These are phyloP conservation scores for Ammopiptanthus mongolicus DNA, from an alignment of 306 rosid species.

Conservation along the genomic window DNA sequence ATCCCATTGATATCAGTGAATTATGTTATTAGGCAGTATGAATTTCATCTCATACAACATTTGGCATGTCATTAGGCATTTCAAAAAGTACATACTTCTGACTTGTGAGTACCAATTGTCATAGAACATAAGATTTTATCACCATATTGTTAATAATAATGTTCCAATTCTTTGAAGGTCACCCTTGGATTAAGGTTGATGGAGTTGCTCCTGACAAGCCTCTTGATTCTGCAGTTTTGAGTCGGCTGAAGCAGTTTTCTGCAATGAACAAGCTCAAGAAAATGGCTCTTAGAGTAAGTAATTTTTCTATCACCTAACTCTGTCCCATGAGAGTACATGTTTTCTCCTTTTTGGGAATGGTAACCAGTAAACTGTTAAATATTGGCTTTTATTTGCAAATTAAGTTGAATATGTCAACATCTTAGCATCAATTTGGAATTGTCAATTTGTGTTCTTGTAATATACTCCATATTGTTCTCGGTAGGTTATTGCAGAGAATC, in stretches of 20 bases:
- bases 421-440: background rate
- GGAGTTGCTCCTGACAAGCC: slow-evolving; percentile 73
- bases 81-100: background rate
- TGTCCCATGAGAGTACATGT: background rate
- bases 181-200: slow-evolving; percentile 82
- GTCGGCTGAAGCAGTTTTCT: slow-evolving; percentile 75
- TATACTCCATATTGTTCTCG: background rate
- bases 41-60: background rate
- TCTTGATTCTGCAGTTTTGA: slow-evolving; percentile 64
- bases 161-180: slow-evolving; percentile 44
- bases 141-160: background rate
- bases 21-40: background rate
- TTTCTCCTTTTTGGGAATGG: background rate
- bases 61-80: background rate
- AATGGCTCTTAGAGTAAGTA: slow-evolving; percentile 72
- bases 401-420: background rate
- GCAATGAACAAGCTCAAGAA: slow-evolving; percentile 76
- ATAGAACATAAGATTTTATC: background rate
- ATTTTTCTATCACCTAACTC: background rate
- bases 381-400: background rate
- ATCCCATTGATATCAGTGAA: background rate
- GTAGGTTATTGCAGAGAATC: slow-evolving; percentile 71
- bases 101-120: background rate
- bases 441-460: background rate
- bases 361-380: background rate